phyloP scores from a whole-genome alignment of 352 stramenopile species.

The Phytopythium kandeliae region DNA sequence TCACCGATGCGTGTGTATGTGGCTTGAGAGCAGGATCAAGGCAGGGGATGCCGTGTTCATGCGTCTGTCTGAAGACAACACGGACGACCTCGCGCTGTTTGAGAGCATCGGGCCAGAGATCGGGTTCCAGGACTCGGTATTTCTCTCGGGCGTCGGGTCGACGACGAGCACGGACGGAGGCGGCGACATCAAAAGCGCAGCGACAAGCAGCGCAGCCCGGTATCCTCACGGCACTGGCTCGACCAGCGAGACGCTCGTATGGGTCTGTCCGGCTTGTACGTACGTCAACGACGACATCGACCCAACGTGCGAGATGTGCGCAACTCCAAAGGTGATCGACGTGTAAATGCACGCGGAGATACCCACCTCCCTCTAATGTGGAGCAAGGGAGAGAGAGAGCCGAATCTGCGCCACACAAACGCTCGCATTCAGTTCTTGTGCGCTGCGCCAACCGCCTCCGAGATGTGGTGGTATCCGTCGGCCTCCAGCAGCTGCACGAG shows the following conservation, averaged over 20 bases:
- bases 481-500: slow-evolving; percentile 69
- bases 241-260: slow-evolving; percentile 28
- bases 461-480: slow-evolving; percentile 82
- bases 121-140: slow-evolving; percentile 69
- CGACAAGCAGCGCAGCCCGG: slow-evolving; percentile 10
- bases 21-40: slow-evolving; percentile 43
- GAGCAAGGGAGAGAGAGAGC: too few species aligned
- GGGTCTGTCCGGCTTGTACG: slow-evolving; percentile 69
- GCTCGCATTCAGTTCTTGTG: slow-evolving; percentile 43
- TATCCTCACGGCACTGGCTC: slow-evolving; percentile 11
- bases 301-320: slow-evolving; percentile 64
- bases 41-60: slow-evolving; percentile 71
- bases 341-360: too few species aligned
- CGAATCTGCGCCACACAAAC: too few species aligned
- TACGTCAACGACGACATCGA: slow-evolving; percentile 69
- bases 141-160: slow-evolving; percentile 26
- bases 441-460: slow-evolving; percentile 80
- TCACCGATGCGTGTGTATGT: neutral
- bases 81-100: slow-evolving; percentile 49
- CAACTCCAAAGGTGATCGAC: slow-evolving; percentile 29
- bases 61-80: slow-evolving; percentile 50
- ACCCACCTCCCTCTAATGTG: too few species aligned
- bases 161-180: neutral
- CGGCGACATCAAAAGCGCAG: neutral
- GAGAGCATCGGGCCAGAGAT: slow-evolving; percentile 53